phyloP scores from a whole-genome alignment of 73 alveolate species.

The Tetrahymena borealis region DNA sequence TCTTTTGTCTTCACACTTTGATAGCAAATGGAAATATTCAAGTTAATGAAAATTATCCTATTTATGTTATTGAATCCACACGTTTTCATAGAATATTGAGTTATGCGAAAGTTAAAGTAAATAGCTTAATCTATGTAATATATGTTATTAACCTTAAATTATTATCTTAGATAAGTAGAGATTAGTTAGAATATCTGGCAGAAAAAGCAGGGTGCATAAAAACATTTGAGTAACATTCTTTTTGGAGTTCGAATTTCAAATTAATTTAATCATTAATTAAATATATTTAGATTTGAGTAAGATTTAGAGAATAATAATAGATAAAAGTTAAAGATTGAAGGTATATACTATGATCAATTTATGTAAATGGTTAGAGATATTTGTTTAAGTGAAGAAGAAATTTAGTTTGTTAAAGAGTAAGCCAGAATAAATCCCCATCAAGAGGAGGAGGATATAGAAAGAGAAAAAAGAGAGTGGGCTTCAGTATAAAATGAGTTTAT shows the following conservation, averaged over 20 bases:
- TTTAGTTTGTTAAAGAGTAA: neutral
- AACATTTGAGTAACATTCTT: neutral
- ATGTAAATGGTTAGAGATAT: neutral
- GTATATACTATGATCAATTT: neutral
- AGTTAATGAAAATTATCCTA: neutral
- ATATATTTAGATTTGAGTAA: neutral
- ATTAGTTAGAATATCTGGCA: neutral
- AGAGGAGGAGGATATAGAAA: neutral
- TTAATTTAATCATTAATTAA: too few relatives aligned
- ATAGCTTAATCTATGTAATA: neutral
- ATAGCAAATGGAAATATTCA: neutral
- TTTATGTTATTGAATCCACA: neutral
- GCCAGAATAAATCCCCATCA: neutral
- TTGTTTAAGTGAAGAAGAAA: neutral
- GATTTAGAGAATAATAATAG: neutral
- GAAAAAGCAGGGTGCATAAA: neutral
- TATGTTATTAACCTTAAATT: neutral
- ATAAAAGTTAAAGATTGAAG: neutral
- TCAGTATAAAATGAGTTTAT: neutral
- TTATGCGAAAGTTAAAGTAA: neutral
- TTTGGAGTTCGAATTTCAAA: too few relatives aligned
- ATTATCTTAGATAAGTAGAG: neutral
- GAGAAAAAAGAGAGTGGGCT: neutral
- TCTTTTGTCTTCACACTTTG: neutral
- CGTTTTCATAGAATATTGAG: neutral